Base-by-base conservation (phyloP, 805 yeast genomes). In the Hanseniaspora nectarophila region DNA sequence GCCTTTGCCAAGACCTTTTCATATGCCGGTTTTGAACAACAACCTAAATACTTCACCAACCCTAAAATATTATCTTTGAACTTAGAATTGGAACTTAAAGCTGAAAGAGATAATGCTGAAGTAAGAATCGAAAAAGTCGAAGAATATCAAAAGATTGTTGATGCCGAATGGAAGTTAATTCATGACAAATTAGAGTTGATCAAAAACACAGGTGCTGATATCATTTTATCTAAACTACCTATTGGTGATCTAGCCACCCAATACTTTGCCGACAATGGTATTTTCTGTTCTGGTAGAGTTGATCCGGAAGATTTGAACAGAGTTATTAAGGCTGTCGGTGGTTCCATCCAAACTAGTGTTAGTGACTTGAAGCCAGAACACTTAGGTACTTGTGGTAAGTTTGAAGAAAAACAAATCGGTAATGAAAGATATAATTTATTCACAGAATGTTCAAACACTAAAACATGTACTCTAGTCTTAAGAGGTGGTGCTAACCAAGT, bases 181-280 rank as follows among this genome's bases (percentile, higher is more conserved):
- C 74, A 85, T 61, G 77, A 82, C 63, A 92, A 92, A 70, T 76
- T 92, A 59, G 83, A 85, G 62, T 82, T 86, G 49, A 83, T 92
- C 58, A 82, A 79, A 60, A 75, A 73, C 24, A 75, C 95, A 3
- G 97, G 97, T 24, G 96, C 96, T 32, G 81, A 86, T 63, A 86
- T 92, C 53, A 95, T 92, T 39, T 76, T 92, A 56, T 89, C 97
- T 16, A 88, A 88, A 66, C 74, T 92, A 61, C 98, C 98, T 53
- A 92, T 92, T 64, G 98, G 98, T 57, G 98, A 92, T 69, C 75
- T 92, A 65, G 98, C 98, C n/a, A 92, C 98, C 8, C 98, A 92
- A 70, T 92, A 76, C 69, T 92, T 92, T 68, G 98, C 98, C 33
- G 98, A 92, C 68, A 76, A 97, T 65, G 78, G 85, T 64, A 83